These are phyloP conservation scores for Spiraea crenata DNA, from an alignment of 331 rosid species.

Conservation along the genomic window DNA sequence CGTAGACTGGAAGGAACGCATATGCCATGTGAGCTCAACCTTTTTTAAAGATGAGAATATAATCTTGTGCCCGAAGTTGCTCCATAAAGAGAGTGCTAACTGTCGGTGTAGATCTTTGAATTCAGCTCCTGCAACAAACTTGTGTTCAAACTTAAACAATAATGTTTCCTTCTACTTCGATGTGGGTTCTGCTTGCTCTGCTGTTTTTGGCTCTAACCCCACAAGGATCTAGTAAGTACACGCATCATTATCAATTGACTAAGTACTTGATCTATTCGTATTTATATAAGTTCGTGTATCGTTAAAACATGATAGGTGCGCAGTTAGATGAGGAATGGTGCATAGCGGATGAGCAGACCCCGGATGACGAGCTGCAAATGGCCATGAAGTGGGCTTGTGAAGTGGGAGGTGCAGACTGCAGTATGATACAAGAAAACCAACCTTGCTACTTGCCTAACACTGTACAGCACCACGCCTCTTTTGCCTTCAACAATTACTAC, in stretches of 20 bases:
- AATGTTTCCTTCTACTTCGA: slow-evolving; percentile 23
- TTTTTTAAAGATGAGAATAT: slow-evolving; percentile 34
- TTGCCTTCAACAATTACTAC: slow-evolving; percentile 35
- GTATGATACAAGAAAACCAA: slow-evolving; percentile 32
- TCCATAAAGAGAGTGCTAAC: background rate
- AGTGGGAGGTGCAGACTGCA: slow-evolving; percentile 35
- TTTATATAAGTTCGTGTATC: background rate
- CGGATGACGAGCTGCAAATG: slow-evolving; percentile 27
- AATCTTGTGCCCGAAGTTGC: background rate
- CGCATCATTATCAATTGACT: too few species aligned
- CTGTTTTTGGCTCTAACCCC: slow-evolving; percentile 23
- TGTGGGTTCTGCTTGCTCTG: slow-evolving; percentile 22
- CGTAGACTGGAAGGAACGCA: slow-evolving; percentile 46
- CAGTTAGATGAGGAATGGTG: slow-evolving; percentile 36
- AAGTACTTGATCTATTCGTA: background rate
- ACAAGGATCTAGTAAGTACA: slow-evolving; percentile 13
- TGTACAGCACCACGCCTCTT: slow-evolving; percentile 30
- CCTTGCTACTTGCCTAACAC: slow-evolving; percentile 29
- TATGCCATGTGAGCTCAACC: slow-evolving; percentile 24
- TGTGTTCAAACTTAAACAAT: background rate
- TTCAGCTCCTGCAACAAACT: background rate
- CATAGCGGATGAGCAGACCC: slow-evolving; percentile 35
- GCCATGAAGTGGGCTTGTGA: slow-evolving; percentile 36
- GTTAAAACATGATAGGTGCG: slow-evolving; percentile 14
- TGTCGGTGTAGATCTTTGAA: slow-evolving; percentile 17